A percentile compares a stretch with the other conserved stretches of the same genome.
Evolutionary conservation across 2,329 filamentous ascomycete genomes (phyloP).

Genomic region (Trichophyton verrucosum): DNA sequence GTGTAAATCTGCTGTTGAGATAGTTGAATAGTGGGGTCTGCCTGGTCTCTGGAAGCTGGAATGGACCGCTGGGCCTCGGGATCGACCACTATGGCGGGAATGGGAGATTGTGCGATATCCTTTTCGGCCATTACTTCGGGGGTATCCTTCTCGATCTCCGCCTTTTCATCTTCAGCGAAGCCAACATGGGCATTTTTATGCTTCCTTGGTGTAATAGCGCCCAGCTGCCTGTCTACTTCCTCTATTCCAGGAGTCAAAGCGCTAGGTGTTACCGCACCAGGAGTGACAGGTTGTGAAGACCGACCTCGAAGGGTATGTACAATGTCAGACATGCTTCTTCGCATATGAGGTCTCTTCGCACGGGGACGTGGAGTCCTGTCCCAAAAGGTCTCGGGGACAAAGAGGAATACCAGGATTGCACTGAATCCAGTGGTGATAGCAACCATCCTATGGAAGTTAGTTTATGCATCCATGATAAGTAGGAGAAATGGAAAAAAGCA

Average conservation of each 20-base stretch:
- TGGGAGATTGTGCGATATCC: not conserved
- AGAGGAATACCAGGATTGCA: constrained; percentile 64
- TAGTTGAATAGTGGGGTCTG: constrained; percentile 17
- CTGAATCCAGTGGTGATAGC: constrained; percentile 65
- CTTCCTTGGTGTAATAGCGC: constrained; percentile 7
- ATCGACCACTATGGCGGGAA: constrained; percentile 14
- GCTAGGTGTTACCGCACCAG: not conserved
- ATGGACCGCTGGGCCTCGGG: constrained; percentile 20
- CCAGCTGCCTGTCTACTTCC: constrained; percentile 14
- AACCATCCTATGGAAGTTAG: constrained; percentile 50
- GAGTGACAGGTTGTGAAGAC: constrained; percentile 12
- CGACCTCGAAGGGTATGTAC: constrained; percentile 27
- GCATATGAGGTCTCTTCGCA: constrained; percentile 27
- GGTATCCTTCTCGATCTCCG: not conserved
- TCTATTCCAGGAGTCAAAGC: constrained; percentile 3
- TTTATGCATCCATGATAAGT: not conserved
- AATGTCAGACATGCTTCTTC: constrained; percentile 28
- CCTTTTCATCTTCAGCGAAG: constrained; percentile 36
- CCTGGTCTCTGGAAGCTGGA: constrained; percentile 20
- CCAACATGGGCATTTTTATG: constrained; percentile 42
- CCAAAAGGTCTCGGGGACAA: constrained; percentile 94
- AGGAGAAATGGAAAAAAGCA: not conserved
- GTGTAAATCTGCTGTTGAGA: constrained; percentile 47
- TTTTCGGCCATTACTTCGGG: constrained; percentile 5
- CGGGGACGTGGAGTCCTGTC: constrained; percentile 58